Conservation (phyloP, 768 basidiomycete genomes). For the Leucosporidium scottii region DNA sequence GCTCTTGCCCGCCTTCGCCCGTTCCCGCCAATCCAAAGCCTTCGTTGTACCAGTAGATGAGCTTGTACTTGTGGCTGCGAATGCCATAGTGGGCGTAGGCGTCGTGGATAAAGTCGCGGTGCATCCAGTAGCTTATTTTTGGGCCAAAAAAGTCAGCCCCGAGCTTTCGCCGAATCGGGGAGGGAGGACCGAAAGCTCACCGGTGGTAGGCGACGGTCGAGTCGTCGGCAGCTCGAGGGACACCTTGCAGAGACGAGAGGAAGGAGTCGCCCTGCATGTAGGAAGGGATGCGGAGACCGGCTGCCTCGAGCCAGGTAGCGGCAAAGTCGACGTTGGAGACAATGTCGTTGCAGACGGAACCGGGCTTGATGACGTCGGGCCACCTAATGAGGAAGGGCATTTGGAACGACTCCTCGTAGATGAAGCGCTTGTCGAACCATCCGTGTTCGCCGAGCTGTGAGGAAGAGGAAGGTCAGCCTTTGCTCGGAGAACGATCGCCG, state of each 20-base stretch:
- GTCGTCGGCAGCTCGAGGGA: neutral
- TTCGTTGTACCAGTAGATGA: constrained; percentile 35
- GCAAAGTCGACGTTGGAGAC: constrained; percentile 27
- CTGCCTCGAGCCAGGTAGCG: constrained; percentile 21
- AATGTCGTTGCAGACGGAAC: constrained; percentile 21
- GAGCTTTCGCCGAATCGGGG: too few species aligned
- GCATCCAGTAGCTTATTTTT: too few species aligned
- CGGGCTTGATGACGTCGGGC: constrained; percentile 15
- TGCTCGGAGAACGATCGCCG: too few species aligned
- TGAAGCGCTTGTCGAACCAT: constrained; percentile 37
- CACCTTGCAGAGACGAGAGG: constrained; percentile 5
- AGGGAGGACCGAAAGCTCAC: too few species aligned
- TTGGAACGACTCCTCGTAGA: constrained; percentile 31
- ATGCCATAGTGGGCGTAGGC: constrained; percentile 33
- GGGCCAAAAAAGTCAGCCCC: too few species aligned
- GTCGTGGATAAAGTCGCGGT: constrained; percentile 8
- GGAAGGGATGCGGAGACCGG: constrained; percentile 4
- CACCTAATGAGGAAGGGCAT: constrained; percentile 24
- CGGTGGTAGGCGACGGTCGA: neutral
- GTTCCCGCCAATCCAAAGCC: neutral
- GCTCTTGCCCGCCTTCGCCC: too few species aligned
- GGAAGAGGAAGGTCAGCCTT: neutral
- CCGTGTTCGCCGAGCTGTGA: constrained; percentile 31
- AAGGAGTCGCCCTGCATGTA: constrained; percentile 27
- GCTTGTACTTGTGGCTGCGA: constrained; percentile 32